Evolutionary conservation across 2,329 filamentous ascomycete species (phyloP).

Genomic region (Microascus cirrosus): DNA sequence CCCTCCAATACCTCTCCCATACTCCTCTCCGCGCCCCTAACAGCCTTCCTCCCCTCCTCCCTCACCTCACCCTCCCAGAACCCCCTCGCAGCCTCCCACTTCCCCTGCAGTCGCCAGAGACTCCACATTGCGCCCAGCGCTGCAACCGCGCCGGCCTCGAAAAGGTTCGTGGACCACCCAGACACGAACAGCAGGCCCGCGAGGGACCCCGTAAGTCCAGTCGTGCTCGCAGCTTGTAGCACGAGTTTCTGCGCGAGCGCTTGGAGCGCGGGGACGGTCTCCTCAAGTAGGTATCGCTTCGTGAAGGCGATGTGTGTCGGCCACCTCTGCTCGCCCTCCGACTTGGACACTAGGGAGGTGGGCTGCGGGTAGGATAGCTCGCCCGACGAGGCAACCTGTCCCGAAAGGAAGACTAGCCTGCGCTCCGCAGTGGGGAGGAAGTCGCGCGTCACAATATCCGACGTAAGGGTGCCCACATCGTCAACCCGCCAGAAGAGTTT

Average conservation of each 20-base stretch:
- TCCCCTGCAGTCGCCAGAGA: constrained; percentile 46
- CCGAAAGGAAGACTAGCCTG: constrained; percentile 72
- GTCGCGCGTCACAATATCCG: constrained; percentile 62
- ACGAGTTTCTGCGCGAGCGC: constrained; percentile 65
- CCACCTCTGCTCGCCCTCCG: constrained; percentile 40
- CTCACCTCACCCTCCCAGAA: constrained; percentile 59
- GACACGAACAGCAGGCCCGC: constrained; percentile 47
- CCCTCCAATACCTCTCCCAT: constrained; percentile 33
- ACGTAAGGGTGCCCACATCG: constrained; percentile 74
- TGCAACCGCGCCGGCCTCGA: constrained; percentile 51
- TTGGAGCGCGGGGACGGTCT: constrained; percentile 60
- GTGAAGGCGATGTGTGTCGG: constrained; percentile 63
- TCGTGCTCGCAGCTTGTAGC: constrained; percentile 63
- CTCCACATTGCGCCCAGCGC: constrained; percentile 51
- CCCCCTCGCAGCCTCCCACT: constrained; percentile 47
- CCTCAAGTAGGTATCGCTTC: constrained; percentile 53
- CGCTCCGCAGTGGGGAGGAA: constrained; percentile 74
- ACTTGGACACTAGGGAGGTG: background rate
- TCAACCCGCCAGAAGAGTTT: constrained; percentile 93
- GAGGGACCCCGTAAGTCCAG: constrained; percentile 46
- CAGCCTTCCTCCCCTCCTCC: constrained; percentile 53
- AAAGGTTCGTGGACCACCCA: constrained; percentile 38
- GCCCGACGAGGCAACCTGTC: constrained; percentile 28
- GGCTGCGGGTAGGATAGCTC: background rate
- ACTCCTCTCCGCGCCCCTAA: constrained; percentile 43